Evolutionary conservation across 805 yeast species (phyloP).

Genomic region (Ogataea corticis): DNA sequence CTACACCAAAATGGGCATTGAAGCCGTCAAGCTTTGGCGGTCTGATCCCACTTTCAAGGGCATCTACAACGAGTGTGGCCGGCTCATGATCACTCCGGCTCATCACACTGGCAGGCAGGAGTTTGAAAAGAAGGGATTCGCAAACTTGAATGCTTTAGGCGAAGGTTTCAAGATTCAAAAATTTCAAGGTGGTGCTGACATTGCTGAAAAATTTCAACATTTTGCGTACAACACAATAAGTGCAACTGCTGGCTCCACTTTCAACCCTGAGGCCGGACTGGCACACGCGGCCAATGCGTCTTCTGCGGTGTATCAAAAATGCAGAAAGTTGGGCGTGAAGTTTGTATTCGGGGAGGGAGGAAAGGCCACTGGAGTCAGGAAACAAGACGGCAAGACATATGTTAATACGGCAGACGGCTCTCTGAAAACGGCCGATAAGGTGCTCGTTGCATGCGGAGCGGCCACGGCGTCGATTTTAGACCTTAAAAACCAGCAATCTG

Average conservation of each 20-base stretch:
- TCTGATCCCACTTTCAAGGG: constrained; percentile 35
- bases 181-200: constrained; percentile 32
- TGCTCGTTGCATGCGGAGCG: constrained; percentile 43
- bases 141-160: constrained; percentile 32
- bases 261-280: constrained; percentile 44
- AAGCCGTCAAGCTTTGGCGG: constrained; percentile 44
- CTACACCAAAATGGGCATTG: constrained; percentile 45
- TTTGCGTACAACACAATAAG: constrained; percentile 18
- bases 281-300: constrained; percentile 44
- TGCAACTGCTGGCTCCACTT: constrained; percentile 19
- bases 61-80: constrained; percentile 42
- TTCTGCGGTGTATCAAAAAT: constrained; percentile 32
- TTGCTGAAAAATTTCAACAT: constrained; percentile 28
- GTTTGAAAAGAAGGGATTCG: constrained; percentile 40
- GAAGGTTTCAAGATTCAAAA: constrained; percentile 32
- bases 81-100: constrained; percentile 41
- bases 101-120: constrained; percentile 35
- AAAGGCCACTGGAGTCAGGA: constrained; percentile 19
- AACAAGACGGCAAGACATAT: constrained; percentile 14
- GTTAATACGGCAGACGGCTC: constrained; percentile 32
- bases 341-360: constrained; percentile 38
- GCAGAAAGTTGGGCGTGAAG: constrained; percentile 34
- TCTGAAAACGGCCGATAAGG: constrained; percentile 35
- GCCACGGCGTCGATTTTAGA: constrained; percentile 38
- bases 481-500: constrained; percentile 34